phyloP scores from a whole-genome alignment of 2,329 filamentous ascomycete species.

The Chaetomiaceae sp. region DNA sequence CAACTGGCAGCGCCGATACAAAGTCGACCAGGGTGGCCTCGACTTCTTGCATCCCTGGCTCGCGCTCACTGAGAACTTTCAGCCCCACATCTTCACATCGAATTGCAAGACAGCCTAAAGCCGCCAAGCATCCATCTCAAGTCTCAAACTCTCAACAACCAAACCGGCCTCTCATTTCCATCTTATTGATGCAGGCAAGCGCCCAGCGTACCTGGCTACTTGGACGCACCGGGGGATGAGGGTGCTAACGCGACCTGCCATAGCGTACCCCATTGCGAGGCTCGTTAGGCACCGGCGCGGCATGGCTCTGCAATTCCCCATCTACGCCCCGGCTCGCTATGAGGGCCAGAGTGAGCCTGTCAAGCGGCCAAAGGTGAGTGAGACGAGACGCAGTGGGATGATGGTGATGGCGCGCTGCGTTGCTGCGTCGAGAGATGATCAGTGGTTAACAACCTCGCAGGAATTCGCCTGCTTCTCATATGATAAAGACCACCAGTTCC shows the following conservation, averaged over 20 bases:
- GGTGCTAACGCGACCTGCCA: constrained; percentile 5
- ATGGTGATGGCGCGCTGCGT: too few species aligned
- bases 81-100: neutral
- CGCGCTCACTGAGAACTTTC: neutral
- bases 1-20: too few species aligned
- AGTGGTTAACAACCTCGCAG: too few species aligned
- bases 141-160: neutral
- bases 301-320: constrained; percentile 45
- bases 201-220: neutral
- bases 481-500: constrained; percentile 74
- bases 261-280: neutral
- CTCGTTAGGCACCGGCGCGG: neutral
- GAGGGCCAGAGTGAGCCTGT: constrained; percentile 63
- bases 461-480: constrained; percentile 95
- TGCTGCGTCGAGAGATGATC: too few species aligned
- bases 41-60: neutral
- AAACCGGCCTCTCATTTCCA: neutral
- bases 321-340: constrained; percentile 68
- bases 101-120: neutral
- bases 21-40: neutral
- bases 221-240: constrained; percentile 10
- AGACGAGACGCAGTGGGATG: too few species aligned
- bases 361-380: constrained; percentile 60
- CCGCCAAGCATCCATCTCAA: constrained; percentile 18
- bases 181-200: constrained; percentile 11